Evolutionary conservation across 805 yeast species (phyloP), one percentile per base, ranked within the genome.

Genomic region (Kluyveromyces dobzhanskii): DNA sequence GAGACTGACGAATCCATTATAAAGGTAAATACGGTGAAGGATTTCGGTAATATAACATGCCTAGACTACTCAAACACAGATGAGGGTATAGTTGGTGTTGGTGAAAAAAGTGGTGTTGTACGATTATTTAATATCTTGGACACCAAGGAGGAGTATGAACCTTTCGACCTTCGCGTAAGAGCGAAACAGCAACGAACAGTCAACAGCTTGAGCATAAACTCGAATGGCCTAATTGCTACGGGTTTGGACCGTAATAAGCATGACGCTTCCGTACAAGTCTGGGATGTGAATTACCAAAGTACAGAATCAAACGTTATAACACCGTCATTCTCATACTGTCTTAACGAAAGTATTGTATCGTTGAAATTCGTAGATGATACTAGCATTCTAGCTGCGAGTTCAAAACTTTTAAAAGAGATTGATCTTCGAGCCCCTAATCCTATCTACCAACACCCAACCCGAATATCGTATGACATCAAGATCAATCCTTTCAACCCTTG

Each of bases 191-290:
- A 75, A 14, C 66, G 95, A 40, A 80, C 90, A 1, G 81, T 94
- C 48, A 85, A 85, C 49, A 61, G 88, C 0, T 49, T 86, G 2
- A 72, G 88, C 1, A 82, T 87, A 61, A 84, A 76, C 53, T 64
- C 69, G 18, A 65, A 67, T 23, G 82, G 82, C 1, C 57, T 82
- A 23, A 65, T 87, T 4, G 95, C 85, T 0, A 75, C 80, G 27
- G 95, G 94, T 1, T 71, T 80, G 42, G 96, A 86, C 45, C 75
- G 85, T 47, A 80, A 81, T 16, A 69, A 87, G 38, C 84, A 76
- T 46, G 94, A 84, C 49, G 74, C 76, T 42, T 78, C 90, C 17
- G 62, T 88, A 32, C 82, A 82, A 47, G 67, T 88, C 4, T 88
- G 92, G 88, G 86, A 85, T 54, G 66, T 84, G 3, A 75, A 73